phyloP scores from a whole-genome alignment of 768 basidiomycete genomes.

The Macrolepiota fuliginosa region DNA sequence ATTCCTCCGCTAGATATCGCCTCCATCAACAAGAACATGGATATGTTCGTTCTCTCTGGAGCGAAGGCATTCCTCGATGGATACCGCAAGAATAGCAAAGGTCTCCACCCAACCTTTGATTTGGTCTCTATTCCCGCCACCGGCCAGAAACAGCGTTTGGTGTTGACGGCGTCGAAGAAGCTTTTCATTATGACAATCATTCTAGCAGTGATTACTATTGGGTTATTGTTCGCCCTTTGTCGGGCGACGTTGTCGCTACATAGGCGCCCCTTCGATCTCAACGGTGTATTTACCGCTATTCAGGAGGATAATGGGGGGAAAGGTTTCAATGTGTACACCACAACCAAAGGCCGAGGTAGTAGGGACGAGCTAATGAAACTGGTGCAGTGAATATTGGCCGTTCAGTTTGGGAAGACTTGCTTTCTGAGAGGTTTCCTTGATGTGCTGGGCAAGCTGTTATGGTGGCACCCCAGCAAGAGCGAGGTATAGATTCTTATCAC shows the following conservation, averaged over 20 bases:
- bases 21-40: constrained; percentile 10
- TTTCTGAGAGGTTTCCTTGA: too few relatives aligned
- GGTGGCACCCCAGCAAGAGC: too few relatives aligned
- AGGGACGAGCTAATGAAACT: not conserved
- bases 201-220: not conserved
- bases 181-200: constrained; percentile 1
- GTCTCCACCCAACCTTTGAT: not conserved
- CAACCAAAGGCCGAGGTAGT: not conserved
- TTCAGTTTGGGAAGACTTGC: too few relatives aligned
- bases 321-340: not conserved
- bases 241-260: not conserved
- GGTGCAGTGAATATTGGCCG: too few relatives aligned
- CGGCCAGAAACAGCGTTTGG: constrained; percentile 2
- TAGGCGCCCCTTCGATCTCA: constrained; percentile 5
- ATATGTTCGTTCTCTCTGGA: constrained; percentile 11
- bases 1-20: not conserved
- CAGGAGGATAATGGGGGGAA: not conserved
- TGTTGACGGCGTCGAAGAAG: constrained; percentile 3
- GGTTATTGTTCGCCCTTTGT: constrained; percentile 4
- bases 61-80: constrained; percentile 14
- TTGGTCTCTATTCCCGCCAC: not conserved
- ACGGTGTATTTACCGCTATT: not conserved
- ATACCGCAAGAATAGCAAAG: constrained; percentile 8
- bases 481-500: too few relatives aligned
- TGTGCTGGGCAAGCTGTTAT: too few relatives aligned